Conservation (phyloP, 345 rosid genomes). For the Eucalyptus fibrosa region DNA sequence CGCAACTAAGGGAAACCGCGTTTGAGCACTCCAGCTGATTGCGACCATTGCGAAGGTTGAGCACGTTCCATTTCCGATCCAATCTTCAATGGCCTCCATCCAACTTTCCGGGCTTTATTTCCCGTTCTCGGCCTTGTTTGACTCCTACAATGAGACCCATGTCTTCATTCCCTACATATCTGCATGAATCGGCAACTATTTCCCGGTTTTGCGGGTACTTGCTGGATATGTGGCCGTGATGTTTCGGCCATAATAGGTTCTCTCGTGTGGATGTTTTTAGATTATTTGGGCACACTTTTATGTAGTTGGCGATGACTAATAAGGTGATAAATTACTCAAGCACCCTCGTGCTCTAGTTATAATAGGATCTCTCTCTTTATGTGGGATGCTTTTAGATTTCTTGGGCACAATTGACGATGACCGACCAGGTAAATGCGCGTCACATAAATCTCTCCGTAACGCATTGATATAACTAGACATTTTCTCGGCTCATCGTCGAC, state of each 20-base stretch:
- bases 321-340: not conserved
- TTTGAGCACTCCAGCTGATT: not conserved
- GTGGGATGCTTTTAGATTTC: not conserved
- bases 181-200: not conserved
- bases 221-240: not conserved
- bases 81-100: not conserved
- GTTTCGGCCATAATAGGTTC: not conserved
- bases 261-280: not conserved
- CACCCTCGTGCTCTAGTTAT: not conserved
- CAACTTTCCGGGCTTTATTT: not conserved
- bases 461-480: not conserved
- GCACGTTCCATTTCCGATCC: not conserved
- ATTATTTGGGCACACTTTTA: not conserved
- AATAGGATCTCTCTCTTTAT: not conserved
- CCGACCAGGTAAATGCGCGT: not conserved
- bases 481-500: not conserved
- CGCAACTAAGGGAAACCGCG: not conserved
- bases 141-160: not conserved
- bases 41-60: not conserved
- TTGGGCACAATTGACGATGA: not conserved
- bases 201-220: not conserved
- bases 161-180: not conserved
- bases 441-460: not conserved
- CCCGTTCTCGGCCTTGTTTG: not conserved
- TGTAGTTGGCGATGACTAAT: not conserved